Conservation (phyloP, 495 filamentous ascomycete species). For the Daldinia decipiens region DNA sequence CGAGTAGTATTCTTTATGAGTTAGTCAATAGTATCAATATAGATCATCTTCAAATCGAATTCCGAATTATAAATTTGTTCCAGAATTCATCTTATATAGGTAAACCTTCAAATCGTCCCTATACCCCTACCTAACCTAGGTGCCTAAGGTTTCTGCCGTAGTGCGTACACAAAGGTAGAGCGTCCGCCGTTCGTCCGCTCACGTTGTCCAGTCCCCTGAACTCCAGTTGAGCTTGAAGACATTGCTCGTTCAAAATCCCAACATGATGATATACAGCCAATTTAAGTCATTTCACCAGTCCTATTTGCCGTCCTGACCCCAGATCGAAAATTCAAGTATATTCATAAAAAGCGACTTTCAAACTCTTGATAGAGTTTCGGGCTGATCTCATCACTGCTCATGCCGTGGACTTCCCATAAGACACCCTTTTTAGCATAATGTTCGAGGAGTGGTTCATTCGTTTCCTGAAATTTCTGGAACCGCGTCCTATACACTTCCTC, state of each 20-base stretch:
- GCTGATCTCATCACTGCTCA: slow-evolving; percentile 92
- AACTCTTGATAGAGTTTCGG: slow-evolving; percentile 86
- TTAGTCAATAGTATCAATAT: neutral
- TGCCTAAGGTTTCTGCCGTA: slow-evolving; percentile 2
- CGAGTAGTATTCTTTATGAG: neutral
- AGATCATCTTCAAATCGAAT: neutral
- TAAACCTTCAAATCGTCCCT: slow-evolving; percentile 16
- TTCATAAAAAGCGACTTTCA: slow-evolving; percentile 71
- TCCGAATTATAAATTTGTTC: slow-evolving; percentile 16
- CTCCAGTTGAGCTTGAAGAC: slow-evolving; percentile 23
- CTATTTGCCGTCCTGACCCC: neutral
- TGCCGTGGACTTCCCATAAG: slow-evolving; percentile 85
- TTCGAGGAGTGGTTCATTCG: slow-evolving; percentile 82
- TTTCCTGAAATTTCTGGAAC: slow-evolving; percentile 84
- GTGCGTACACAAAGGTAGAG: slow-evolving; percentile 19
- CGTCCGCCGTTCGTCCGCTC: neutral
- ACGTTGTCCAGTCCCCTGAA: slow-evolving; percentile 18
- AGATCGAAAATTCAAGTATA: neutral
- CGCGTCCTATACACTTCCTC: slow-evolving; percentile 85
- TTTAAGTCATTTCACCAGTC: slow-evolving; percentile 6
- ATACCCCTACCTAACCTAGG: slow-evolving; percentile 7
- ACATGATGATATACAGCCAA: slow-evolving; percentile 25
- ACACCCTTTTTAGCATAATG: slow-evolving; percentile 90
- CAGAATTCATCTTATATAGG: slow-evolving; percentile 14
- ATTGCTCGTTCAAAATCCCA: slow-evolving; percentile 13